Evolutionary conservation across 169 alveolate genomes (phyloP).

Genomic region (Toxoplasma gondii): DNA sequence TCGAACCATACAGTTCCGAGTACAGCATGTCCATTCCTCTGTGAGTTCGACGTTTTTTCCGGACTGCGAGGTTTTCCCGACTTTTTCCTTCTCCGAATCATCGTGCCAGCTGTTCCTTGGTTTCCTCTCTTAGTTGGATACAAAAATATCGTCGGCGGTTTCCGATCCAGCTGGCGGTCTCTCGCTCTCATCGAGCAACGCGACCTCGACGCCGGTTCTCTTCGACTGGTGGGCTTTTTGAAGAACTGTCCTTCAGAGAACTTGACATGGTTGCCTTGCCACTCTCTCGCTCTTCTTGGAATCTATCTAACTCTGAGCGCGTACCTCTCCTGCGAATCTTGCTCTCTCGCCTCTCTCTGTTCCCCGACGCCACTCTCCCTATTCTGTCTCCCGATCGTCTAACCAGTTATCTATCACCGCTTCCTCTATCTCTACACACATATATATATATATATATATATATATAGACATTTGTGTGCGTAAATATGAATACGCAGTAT

Average conservation of each 20-base stretch:
- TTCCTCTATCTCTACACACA: no score
- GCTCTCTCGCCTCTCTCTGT: no score
- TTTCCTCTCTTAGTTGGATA: conserved; percentile 34
- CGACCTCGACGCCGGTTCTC: conserved; percentile 41
- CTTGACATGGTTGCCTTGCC: neutral
- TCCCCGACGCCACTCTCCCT: no score
- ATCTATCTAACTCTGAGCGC: neutral
- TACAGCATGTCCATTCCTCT: no score
- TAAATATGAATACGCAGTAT: no score
- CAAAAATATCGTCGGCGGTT: conserved; percentile 52
- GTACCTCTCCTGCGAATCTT: neutral
- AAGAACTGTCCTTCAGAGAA: neutral
- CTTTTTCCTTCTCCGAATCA: no score
- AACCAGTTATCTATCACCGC: no score
- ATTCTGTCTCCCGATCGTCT: no score
- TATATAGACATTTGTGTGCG: neutral
- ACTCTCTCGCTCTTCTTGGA: neutral
- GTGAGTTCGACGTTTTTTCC: no score
- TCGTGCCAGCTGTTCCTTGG: no score
- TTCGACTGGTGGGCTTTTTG: neutral
- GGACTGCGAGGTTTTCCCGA: no score
- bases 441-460: neutral
- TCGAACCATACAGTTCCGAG: no score
- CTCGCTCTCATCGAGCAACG: conserved; percentile 51
- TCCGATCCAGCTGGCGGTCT: conserved; percentile 48